Conservation (phyloP, 164 flowering plant genomes). For the Magnolia officinalis region DNA sequence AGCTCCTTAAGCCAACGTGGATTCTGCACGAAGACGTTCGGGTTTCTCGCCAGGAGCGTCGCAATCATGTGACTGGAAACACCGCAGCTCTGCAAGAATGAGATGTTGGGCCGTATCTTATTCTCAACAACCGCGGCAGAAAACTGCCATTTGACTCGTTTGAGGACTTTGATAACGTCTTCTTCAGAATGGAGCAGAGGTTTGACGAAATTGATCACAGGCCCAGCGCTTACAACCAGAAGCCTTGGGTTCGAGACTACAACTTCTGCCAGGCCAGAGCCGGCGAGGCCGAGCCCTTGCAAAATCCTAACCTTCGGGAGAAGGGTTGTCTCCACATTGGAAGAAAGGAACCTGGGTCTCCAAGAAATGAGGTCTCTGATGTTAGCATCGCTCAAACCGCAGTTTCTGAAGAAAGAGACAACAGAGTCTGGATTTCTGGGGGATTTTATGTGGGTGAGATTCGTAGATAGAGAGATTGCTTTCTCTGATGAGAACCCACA, state of each 20-base stretch:
- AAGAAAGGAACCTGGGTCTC: constrained; percentile 8
- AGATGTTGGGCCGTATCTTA: constrained; percentile 4
- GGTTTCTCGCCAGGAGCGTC: not conserved
- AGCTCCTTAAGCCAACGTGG: not conserved
- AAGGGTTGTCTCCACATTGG: constrained; percentile 18
- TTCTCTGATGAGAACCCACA: constrained; percentile 13
- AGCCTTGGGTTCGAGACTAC: not conserved
- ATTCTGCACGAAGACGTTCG: not conserved
- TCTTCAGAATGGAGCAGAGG: constrained; percentile 10
- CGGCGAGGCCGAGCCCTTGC: constrained; percentile 16
- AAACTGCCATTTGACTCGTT: constrained; percentile 1
- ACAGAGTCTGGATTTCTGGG: constrained; percentile 15
- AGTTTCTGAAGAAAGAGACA: constrained; percentile 9
- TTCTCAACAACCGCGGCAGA: not conserved
- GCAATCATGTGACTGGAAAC: constrained; percentile 8
- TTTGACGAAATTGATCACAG: constrained; percentile 12
- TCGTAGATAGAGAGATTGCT: constrained; percentile 9
- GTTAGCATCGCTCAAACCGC: constrained; percentile 13
- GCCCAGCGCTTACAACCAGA: constrained; percentile 3
- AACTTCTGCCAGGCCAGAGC: constrained; percentile 5
- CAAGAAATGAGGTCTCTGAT: constrained; percentile 3
- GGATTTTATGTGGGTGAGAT: constrained; percentile 7
- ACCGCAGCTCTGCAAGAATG: constrained; percentile 13
- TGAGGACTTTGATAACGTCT: constrained; percentile 10
- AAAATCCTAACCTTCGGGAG: constrained; percentile 14